Conservation (phyloP, 1,139 yeast genomes). For the Zygoascus hellenicus region DNA sequence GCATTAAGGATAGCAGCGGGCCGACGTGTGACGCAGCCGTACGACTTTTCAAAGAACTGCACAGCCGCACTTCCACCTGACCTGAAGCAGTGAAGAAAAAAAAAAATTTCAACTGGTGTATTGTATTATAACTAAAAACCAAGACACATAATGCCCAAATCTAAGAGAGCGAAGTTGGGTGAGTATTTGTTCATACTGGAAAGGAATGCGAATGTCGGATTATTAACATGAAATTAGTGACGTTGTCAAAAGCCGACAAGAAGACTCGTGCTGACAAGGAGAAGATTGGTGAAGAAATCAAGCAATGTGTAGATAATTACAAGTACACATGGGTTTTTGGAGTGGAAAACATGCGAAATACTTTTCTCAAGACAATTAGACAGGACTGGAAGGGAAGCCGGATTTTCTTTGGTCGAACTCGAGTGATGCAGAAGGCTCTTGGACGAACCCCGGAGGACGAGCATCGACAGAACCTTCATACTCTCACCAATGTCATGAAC, state of each 20-base stretch:
- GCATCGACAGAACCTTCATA: constrained; percentile 74
- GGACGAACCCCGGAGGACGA: constrained; percentile 87
- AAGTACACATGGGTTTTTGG: constrained; percentile 79
- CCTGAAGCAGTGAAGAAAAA: background rate
- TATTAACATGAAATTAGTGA: constrained; percentile 39
- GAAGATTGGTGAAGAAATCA: constrained; percentile 82
- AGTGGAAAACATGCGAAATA: constrained; percentile 91
- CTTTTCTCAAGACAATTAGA: constrained; percentile 89
- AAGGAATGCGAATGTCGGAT: background rate
- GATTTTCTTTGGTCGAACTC: constrained; percentile 82
- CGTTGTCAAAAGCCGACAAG: constrained; percentile 94
- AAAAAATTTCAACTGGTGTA: constrained; percentile 5
- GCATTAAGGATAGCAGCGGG: no score
- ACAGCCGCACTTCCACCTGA: constrained; percentile 1
- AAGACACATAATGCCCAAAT: constrained; percentile 69
- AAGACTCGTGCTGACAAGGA: constrained; percentile 92
- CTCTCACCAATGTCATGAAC: constrained; percentile 50
- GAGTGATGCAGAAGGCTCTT: constrained; percentile 85
- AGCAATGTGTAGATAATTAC: constrained; percentile 70
- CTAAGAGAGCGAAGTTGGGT: constrained; percentile 62
- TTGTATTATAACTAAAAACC: no score
- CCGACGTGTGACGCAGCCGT: no score
- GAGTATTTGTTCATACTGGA: constrained; percentile 12
- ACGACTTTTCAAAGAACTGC: background rate
- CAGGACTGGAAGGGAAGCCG: constrained; percentile 89